A percentile compares a stretch with the other conserved stretches of the same genome.
phyloP scores from a whole-genome alignment of 2,329 filamentous ascomycete species.

The Penicillium fuscoglaucum region DNA sequence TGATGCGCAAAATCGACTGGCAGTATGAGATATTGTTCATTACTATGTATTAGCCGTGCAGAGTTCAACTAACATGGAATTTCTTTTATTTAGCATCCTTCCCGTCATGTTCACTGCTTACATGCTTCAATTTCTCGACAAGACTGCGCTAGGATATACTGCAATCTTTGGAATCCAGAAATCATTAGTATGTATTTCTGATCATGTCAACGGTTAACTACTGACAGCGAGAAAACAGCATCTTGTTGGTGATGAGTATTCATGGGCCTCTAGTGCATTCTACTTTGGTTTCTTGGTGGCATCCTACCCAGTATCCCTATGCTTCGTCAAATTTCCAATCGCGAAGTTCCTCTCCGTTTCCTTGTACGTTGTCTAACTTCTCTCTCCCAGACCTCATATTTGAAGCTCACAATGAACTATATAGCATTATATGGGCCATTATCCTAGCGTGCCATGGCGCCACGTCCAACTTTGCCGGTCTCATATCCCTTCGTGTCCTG shows the following conservation, averaged over 20 bases:
- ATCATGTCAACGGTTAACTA: not conserved
- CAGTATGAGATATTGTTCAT: not conserved
- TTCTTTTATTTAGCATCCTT: not conserved
- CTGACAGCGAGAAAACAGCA: constrained; percentile 31
- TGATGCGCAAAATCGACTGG: not conserved
- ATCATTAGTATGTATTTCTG: not conserved
- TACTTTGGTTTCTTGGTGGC: constrained; percentile 54
- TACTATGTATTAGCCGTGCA: not conserved
- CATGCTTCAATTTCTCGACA: constrained; percentile 19
- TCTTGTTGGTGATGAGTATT: constrained; percentile 53
- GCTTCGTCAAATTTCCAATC: constrained; percentile 49
- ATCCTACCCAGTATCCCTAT: constrained; percentile 38
- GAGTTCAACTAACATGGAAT: not conserved
- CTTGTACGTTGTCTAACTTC: not conserved
- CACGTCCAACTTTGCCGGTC: not conserved
- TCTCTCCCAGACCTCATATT: not conserved
- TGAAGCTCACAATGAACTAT: not conserved
- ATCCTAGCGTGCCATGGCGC: not conserved
- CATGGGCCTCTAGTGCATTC: constrained; percentile 55
- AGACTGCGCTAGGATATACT: constrained; percentile 5
- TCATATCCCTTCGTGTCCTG: not conserved
- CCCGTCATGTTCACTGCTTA: constrained; percentile 15
- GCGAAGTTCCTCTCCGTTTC: constrained; percentile 46
- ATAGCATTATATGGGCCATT: not conserved
- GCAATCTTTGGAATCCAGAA: not conserved